phyloP scores from a whole-genome alignment of 75 land plant genomes.

The Gnetum montanum region DNA sequence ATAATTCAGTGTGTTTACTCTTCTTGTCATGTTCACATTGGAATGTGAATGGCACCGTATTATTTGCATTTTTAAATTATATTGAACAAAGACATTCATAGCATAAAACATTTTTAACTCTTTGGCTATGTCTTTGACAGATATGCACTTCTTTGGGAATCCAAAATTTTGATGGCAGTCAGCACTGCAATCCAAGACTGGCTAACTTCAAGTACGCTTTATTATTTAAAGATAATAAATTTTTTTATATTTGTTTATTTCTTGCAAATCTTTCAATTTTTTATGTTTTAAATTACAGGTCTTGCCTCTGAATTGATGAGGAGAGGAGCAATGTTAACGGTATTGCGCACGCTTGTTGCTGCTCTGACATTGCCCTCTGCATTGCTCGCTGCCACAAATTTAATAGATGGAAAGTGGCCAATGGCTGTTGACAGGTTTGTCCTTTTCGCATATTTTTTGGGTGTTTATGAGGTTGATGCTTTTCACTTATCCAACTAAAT shows the following conservation, averaged over 20 bases:
- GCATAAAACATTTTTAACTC: not conserved
- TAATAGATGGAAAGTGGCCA: conserved; percentile 95
- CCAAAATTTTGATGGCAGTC: conserved; percentile 76
- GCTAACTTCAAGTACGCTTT: conserved; percentile 72
- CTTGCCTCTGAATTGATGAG: conserved; percentile 70
- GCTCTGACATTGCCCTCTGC: conserved; percentile 89
- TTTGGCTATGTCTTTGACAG: conserved; percentile 15
- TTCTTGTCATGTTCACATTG: too few relatives aligned
- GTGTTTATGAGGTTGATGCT: not conserved
- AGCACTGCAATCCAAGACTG: conserved; percentile 97
- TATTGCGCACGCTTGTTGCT: conserved; percentile 59
- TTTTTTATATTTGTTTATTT: not conserved
- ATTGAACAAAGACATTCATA: too few relatives aligned
- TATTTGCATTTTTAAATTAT: too few relatives aligned
- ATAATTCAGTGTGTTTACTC: too few relatives aligned
- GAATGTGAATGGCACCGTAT: too few relatives aligned
- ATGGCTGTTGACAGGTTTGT: conserved; percentile 89
- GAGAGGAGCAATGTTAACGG: conserved; percentile 96
- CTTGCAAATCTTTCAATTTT: too few relatives aligned
- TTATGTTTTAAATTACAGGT: conserved; percentile 20
- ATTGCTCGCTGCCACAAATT: conserved; percentile 66
- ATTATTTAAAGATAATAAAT: not conserved
- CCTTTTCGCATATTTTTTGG: not conserved
- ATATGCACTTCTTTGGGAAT: conserved; percentile 92
- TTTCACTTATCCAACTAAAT: not conserved